Base-by-base conservation (phyloP, 2,329 filamentous ascomycete genomes). In the Xylariaceae sp. region DNA sequence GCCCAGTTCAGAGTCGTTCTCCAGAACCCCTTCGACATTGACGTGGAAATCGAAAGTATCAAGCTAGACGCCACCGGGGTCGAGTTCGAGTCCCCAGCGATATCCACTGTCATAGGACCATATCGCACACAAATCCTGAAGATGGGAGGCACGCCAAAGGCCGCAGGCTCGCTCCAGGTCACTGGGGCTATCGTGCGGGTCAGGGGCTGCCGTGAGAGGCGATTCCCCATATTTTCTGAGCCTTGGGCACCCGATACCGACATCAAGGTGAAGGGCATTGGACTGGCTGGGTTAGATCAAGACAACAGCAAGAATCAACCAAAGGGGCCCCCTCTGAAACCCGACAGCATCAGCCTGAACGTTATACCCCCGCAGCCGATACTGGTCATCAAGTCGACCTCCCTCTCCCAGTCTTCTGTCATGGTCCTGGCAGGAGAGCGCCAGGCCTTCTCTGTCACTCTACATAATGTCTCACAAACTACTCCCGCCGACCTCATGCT, bases 371-470 rank as follows among this genome's bases (percentile, higher is more conserved):
- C 77, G 28, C 87, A 95, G 54, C 92, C 92, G 5, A 62, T 85
- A 3, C 64, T 96, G 3, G 64, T 79, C 3, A 71, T 95, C 14
- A 81, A 84, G 50, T 80, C 80, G 6, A 83, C 81, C 3, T 86
- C 82, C 10, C 68, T 95, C 2, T 76, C 83, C 1, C 89, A 95
- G 51, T 85, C 83, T 15, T 84, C 87, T 8, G 65, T 94, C 22
- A 95, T 94, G 88, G 72, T 98, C 9, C 68, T 98, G 5, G 90
- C 96, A 61, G 92, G 92, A 27, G 90, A 98, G 58, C 75, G 73
- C 15, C 80, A 79, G 46, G 66, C 67, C 1, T 93, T 96, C 52
- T 80, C 75, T 0, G 71, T 95, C 12, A 89, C 83, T 0, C 63
- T 96, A 11, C 75, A 83, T 45, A 98, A 98, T 45, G 66, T 77